Evolutionary conservation across 2,329 filamentous ascomycete species (phyloP), one percentile per base, ranked within the genome.

Genomic region (Pseudopithomyces maydicus): DNA sequence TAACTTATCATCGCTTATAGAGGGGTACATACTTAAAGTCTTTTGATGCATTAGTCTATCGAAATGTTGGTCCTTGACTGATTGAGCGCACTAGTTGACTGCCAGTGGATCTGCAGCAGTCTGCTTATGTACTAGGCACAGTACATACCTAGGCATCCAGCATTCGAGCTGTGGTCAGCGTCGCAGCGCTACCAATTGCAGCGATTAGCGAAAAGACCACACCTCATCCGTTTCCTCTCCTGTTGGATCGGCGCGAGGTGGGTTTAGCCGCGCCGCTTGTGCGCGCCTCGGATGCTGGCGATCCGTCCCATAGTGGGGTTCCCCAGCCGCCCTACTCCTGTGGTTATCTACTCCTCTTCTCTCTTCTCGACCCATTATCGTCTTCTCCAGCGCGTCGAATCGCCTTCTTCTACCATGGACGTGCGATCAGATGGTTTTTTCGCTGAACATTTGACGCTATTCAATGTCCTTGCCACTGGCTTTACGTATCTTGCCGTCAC

Each of bases 401-500:
- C 22, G 20, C 29, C 23, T 11, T 8, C 52, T 42, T 19, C 39
- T 46, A 35, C 32, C 41, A 56, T 56, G 54, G 47, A 45, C 22
- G 22, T 29, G 14, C 15, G 23, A 17, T 17, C 20, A 20, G 35
- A 41, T 20, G 47, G 41, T 26, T 35, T 46, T 12, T 14, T 56
- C 15, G 23, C 32, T 6, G 52, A 53, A n/a, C 48, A 55, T 15
- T 19, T 60, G 2, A 57, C 62, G 12, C 17, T 52, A 20, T 49
- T 29, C 39, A 55, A 46, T 36, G 29, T 63, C 20, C 41, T 43
- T 14, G 52, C 54, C 19, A 57, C 56, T n/a, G 45, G 62, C 2
- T n/a, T 63, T 29, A 76, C 60, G 12, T 68, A 68, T 42, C 53
- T 58, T 38, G 20, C 61, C 15, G 23, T 62, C 33, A 57, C 59